These are phyloP conservation scores for Byssochlamys sp. DNA, from an alignment of 2,329 filamentous ascomycete species.

Conservation along the genomic window DNA sequence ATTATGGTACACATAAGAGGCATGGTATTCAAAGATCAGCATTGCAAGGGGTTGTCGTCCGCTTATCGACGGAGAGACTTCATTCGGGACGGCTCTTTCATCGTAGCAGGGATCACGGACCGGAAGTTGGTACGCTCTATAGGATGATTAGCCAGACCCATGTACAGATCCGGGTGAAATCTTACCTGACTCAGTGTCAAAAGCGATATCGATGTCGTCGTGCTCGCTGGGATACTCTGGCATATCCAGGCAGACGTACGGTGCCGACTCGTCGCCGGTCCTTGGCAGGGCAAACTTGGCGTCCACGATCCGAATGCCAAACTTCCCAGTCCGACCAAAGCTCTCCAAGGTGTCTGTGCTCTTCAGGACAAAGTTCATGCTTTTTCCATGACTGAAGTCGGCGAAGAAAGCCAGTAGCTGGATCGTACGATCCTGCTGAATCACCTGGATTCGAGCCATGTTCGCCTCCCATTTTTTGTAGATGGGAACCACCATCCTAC, in stretches of 20 bases:
- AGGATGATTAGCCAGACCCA: constrained; percentile 2
- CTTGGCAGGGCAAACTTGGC: constrained; percentile 80
- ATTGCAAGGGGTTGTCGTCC: neutral
- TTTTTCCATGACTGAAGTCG: constrained; percentile 74
- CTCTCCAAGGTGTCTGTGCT: constrained; percentile 73
- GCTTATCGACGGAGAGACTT: constrained; percentile 30
- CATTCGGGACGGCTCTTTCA: constrained; percentile 32
- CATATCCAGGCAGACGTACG: constrained; percentile 76
- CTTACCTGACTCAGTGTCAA: constrained; percentile 69
- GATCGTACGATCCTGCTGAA: constrained; percentile 63
- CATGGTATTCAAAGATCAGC: neutral
- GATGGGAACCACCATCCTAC: constrained; percentile 81
- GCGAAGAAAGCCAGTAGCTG: constrained; percentile 82
- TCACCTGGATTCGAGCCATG: constrained; percentile 69
- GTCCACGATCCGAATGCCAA: constrained; percentile 69
- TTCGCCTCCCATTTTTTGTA: constrained; percentile 89
- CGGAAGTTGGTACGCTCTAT: constrained; percentile 31
- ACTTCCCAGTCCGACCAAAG: constrained; percentile 55
- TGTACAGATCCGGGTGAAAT: constrained; percentile 9
- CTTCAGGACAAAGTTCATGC: constrained; percentile 81
- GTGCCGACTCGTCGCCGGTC: constrained; percentile 45
- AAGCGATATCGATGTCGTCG: constrained; percentile 78
- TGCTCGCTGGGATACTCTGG: constrained; percentile 85
- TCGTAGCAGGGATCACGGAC: constrained; percentile 27
- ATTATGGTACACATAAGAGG: neutral